Evolutionary conservation across 495 filamentous ascomycete genomes (phyloP).

Genomic region (Penicillium atrosanguineum): DNA sequence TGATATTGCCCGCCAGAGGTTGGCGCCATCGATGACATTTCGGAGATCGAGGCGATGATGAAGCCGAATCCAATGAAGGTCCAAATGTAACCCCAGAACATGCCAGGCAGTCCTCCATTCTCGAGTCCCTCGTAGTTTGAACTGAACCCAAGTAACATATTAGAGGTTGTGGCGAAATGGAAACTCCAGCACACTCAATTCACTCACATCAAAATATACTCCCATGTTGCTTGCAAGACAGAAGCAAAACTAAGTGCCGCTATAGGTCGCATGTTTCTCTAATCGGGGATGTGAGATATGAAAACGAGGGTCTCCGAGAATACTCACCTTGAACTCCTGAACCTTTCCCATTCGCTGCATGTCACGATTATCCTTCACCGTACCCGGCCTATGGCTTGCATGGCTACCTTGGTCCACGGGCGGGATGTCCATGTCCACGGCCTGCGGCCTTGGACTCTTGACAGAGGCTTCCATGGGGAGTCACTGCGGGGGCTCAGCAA

Average conservation of each 20-base stretch:
- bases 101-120: constrained; percentile 20
- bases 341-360: neutral
- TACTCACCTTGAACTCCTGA: neutral
- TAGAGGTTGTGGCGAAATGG: neutral
- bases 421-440: too few species aligned
- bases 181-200: neutral
- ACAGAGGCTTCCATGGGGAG: too few species aligned
- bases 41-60: constrained; percentile 34
- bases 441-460: too few species aligned
- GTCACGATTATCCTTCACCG: neutral
- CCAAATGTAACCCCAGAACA: constrained; percentile 36
- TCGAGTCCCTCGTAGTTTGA: constrained; percentile 17
- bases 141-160: neutral
- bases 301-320: neutral
- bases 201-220: neutral
- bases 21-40: constrained; percentile 40
- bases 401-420: too few species aligned
- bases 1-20: constrained; percentile 46
- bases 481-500: too few species aligned
- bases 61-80: constrained; percentile 33
- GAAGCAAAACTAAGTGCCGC: neutral
- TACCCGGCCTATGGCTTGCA: too few species aligned
- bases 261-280: too few species aligned
- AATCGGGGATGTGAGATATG: neutral
- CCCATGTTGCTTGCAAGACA: neutral